Evolutionary conservation across 805 yeast genomes (phyloP), one percentile per base, ranked within the genome.

Genomic region (Candida jianshihensis): DNA sequence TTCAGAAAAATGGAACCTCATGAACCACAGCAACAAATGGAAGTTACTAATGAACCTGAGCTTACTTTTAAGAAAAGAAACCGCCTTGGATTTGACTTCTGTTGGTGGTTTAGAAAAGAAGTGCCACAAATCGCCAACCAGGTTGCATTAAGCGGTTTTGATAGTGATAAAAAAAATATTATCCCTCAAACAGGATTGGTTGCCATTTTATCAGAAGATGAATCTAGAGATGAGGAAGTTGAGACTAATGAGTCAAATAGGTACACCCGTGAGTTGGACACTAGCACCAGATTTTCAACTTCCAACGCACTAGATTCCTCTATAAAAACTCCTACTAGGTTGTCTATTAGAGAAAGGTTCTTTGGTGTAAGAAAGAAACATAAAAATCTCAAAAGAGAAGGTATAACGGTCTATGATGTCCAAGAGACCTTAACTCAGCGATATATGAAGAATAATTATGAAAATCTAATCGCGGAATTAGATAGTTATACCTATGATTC

Each of bases 361-460:
- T 35, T 40, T 20, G 34, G 41, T 20, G 13, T 26, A 10, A 38
- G 5, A n/a, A 24, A n/a, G 13, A 24, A 31, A 25, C 20, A n/a
- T 5, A 4, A 7, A 5, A n/a, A n/a, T n/a, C n/a, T n/a, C n/a
- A 25, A 12, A n/a, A 9, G 12, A 5, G 26, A 28, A 14, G 4
- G 17, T 3, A 28, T 39, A 9, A 34, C 41, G 0, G 38, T 40
- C 10, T 39, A 36, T 33, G 46, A 42, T 4, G 49, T 34, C 0
- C 37, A 39, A 8, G 51, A 50, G 33, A 52, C 58, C 0, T 42
- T 53, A 26, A 53, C 58, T 1, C 56, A 53, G 30, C 34, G 51
- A 19, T 53, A 52, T 19, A 42, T 49, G 51, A 33, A 30, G 19
- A 36, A 34, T 24, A 41, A 44, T 22, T 51, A 47, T 35, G 49